Base-by-base conservation (phyloP, 306 rosid species). In the Lathyrus sativus region DNA sequence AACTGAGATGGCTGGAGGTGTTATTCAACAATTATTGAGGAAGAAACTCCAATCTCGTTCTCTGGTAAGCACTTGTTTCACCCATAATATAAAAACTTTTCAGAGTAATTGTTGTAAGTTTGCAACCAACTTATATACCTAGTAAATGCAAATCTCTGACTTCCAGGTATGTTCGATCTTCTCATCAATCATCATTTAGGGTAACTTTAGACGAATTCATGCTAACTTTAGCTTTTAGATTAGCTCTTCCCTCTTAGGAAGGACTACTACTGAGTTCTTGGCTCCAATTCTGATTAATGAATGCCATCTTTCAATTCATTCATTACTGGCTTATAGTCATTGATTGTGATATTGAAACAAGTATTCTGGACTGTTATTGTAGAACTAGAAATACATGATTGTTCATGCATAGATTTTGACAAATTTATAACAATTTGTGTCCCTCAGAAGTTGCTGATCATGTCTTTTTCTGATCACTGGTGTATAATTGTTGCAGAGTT, bases 1-100 rank as follows among this genome's bases (percentile, higher is more conserved):
- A 70, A 73, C 79, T 57, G 81, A 68, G 71, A 91, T 91, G 97
- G 96, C 96, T 85, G 91, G 96, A 81, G 88, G 89, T 82, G 84
- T 83, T 69, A 73, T 91, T 79, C 86, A 72, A 72, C 90, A 82
- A 70, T 74, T 89, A 54, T 76, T 91, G 79, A 85, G 89, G 80
- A 85, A 91, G 80, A 89, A 87, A 73, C 82, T 91, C 81, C 80
- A 62, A 43, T 83, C 87, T 68, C 88, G 75, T 35, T 73, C 81
- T 64, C 65, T 79, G 45, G 98, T 92, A 82, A 83, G 88, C 71
- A 58, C 45, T 74, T 13, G 71, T 15, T 62, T 41, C 66, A 43
- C 33, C 11, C 15, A 3, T 37, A 38, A 24, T 22, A 14, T 22
- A 72, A 18, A 48, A 62, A 37, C 14, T n/a, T 26, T 45, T 50